A percentile compares a stretch with the other conserved stretches of the same genome.
Conservation (phyloP, 495 filamentous ascomycete genomes). For the Penicillium coffeae region DNA sequence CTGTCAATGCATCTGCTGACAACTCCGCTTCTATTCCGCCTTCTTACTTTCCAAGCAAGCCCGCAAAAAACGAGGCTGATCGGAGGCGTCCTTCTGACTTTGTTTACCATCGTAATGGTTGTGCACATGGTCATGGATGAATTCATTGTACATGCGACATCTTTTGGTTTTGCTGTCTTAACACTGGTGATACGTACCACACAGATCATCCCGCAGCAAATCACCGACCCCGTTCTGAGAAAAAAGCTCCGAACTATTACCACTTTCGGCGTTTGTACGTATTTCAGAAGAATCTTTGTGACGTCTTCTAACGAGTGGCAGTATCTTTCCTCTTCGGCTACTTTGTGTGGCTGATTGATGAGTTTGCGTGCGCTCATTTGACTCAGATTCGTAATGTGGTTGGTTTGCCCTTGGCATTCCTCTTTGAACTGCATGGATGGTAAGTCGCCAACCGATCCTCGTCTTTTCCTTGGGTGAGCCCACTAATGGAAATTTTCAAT, state of each 20-base stretch:
- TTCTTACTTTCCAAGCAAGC: slow-evolving; percentile 24
- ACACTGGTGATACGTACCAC: slow-evolving; percentile 20
- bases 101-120: slow-evolving; percentile 28
- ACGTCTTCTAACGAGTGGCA: slow-evolving; percentile 4
- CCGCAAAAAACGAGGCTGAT: slow-evolving; percentile 11
- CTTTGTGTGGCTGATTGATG: slow-evolving; percentile 29
- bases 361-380: slow-evolving; percentile 17
- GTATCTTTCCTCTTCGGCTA: slow-evolving; percentile 29
- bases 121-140: slow-evolving; percentile 33
- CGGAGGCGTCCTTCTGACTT: slow-evolving; percentile 11
- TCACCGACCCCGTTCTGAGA: slow-evolving; percentile 11
- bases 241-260: slow-evolving; percentile 14
- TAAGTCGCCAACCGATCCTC: slow-evolving; percentile 5
- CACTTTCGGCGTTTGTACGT: slow-evolving; percentile 25
- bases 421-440: slow-evolving; percentile 33
- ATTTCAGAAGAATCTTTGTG: not conserved
- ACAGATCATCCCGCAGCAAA: slow-evolving; percentile 19
- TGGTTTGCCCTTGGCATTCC: slow-evolving; percentile 27
- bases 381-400: slow-evolving; percentile 9
- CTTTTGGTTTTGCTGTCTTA: slow-evolving; percentile 22
- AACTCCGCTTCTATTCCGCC: slow-evolving; percentile 28
- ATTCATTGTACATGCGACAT: slow-evolving; percentile 25
- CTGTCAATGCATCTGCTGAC: slow-evolving; percentile 35
- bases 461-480: not conserved
- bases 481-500: not conserved